Evolutionary conservation across 1,139 yeast species (phyloP), one percentile per base, ranked within the genome.

Genomic region (Saccharomyces hybrid): DNA sequence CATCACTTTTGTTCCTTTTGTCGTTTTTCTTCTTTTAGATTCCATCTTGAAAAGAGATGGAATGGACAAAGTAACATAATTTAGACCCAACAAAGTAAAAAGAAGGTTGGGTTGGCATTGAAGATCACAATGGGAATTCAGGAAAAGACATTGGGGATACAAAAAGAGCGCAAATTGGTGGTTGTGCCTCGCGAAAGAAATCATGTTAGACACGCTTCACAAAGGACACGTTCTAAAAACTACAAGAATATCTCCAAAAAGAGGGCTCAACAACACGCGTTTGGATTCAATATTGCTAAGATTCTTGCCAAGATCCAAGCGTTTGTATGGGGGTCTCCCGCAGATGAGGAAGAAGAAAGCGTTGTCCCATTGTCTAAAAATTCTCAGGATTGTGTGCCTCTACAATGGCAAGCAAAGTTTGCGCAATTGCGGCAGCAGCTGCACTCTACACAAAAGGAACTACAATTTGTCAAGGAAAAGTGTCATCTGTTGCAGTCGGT

Each of bases 381-480:
- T 38, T 44, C 55, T 20, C 46, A 49, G n/a, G 59, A 56, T 48
- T 66, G 63, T 55, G 60, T 57, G 44, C 59, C 60, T 4, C 47
- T 55, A 5, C 50, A 62, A 5, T 49, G 62, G 41, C 61, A 61
- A 44, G 59, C 70, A 47, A 68, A 79, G 51, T 81, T 82, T 3
- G 71, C 75, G 9, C 83, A 79, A 57, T 69, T 83, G 44, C 85
- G 82, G 61, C 77, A 70, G 8, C 76, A 79, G 64, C 71, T 84
- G 28, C 73, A 80, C 66, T 85, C 82, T 60, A 79, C 87, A 46
- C 88, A 84, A 65, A 79, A 85, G 71, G 80, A 81, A 3, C 71
- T 84, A 54, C 77, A 80, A 16, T 82, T 65, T 52, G 64, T 69
- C 3, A 60, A 63, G 34, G 71, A 68, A 54, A 67, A 67, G 54